Evolutionary conservation across 139 green algal genomes (phyloP).

Genomic region (Haematococcus lacustris): DNA sequence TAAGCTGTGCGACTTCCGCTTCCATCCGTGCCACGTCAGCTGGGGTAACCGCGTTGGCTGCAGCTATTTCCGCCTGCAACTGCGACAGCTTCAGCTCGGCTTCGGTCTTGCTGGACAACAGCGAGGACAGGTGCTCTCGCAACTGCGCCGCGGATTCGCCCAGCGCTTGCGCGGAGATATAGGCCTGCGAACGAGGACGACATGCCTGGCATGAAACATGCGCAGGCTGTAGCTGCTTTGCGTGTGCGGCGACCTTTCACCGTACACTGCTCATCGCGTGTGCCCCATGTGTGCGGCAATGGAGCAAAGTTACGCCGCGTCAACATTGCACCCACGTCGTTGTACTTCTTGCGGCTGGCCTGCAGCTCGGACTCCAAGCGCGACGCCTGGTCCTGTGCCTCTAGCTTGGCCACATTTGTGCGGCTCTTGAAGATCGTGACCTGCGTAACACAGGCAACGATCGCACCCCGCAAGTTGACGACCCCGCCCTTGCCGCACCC

Average conservation of each 20-base stretch:
- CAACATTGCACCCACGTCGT: slow-evolving; percentile 22
- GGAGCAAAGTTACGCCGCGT: no score
- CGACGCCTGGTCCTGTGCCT: slow-evolving; percentile 41
- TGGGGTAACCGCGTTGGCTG: background rate
- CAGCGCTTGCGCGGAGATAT: slow-evolving; percentile 11
- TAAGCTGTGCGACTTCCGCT: slow-evolving; percentile 35
- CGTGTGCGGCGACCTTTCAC: background rate
- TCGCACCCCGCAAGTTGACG: no score
- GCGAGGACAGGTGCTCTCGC: slow-evolving; percentile 13
- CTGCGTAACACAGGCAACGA: no score
- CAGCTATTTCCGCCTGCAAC: slow-evolving; percentile 19
- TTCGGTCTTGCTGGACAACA: slow-evolving; percentile 17
- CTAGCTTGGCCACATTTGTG: slow-evolving; percentile 50
- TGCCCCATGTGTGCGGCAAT: no score
- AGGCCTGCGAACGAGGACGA: slow-evolving; percentile 20
- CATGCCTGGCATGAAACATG: slow-evolving; percentile 5
- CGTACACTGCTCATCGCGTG: background rate
- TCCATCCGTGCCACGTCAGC: slow-evolving; percentile 20
- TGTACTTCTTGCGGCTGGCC: slow-evolving; percentile 36
- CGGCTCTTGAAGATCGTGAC: slow-evolving; percentile 65
- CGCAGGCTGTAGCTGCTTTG: background rate
- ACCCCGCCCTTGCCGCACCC: no score
- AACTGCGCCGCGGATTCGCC: slow-evolving; percentile 5
- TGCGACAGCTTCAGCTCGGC: slow-evolving; percentile 23
- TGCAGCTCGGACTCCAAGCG: slow-evolving; percentile 34